Evolutionary conservation across 2,329 filamentous ascomycete species (phyloP), one percentile per base, ranked within the genome.

Genomic region (Microthyrium microscopicum): DNA sequence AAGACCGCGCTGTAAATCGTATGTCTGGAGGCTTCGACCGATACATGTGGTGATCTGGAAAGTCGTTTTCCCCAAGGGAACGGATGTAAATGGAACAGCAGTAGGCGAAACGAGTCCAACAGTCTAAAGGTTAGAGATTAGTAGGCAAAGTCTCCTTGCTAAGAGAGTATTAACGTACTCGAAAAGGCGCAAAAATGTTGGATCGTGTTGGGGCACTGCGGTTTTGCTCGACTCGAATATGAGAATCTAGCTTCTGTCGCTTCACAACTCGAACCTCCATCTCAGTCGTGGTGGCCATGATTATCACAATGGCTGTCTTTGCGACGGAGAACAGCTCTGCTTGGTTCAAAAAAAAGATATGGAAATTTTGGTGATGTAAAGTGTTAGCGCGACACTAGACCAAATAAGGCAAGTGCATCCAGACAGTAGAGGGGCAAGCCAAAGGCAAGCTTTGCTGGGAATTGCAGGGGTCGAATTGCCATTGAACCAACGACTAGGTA

Each of bases 41-140:
- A 91, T 80, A 0, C 83, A 95, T 20, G 89, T 98, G 21, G 89
- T 95, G 55, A 98, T 83, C 54, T 98, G 89, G 51, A 93, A 98
- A 3, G 84, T 92, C 1, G 82, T 87, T 57, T 92, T 93, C 37
- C 89, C 89, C 12, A 93, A 65, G 1, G 87, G 80, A 20, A 91
- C 69, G 5, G 79, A 78, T 2, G 87, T 85, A 50, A 98, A 95
- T 0, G 89, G 87, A 1, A 94, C 83, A 31, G 66, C 59, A 3
- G 87, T 94, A 1, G 89, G 83, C 4, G 89, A 94, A 2, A 98
- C 83, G 20, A 98, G 66, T 12, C 89, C 89, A 42, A 98, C 70
- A 29, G 87, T 94, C 82, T 93, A 51, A 11, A 32, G 26, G 20
- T 22, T 8, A 26, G 17, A 9, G 13, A 11, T 20, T n/a, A 30